Evolutionary conservation across 148 eudicot genomes (phyloP).

Genomic region (Heliosperma pusillum): DNA sequence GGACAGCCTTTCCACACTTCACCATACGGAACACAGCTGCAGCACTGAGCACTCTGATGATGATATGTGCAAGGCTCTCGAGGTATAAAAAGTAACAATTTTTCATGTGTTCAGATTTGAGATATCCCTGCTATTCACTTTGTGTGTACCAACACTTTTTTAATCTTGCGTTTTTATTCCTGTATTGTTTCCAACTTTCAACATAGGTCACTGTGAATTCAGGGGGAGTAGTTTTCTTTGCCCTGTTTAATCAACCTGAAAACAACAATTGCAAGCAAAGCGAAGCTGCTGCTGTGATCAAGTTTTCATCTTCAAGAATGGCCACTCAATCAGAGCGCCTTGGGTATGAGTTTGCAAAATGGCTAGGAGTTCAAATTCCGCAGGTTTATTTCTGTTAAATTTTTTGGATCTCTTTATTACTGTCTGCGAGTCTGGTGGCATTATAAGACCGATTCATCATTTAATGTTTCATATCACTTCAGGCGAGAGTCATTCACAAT

Average conservation of each 20-base stretch:
- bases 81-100: constrained; percentile 53
- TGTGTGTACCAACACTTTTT: background rate
- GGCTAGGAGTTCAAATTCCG: constrained; percentile 92
- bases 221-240: constrained; percentile 98
- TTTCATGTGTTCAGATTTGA: background rate
- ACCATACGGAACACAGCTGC: constrained; percentile 81
- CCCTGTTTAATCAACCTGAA: constrained; percentile 61
- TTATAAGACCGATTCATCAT: constrained; percentile 7
- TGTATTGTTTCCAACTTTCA: constrained; percentile 13
- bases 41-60: constrained; percentile 85
- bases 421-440: background rate
- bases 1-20: constrained; percentile 90
- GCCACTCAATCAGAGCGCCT: constrained; percentile 98
- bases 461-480: constrained; percentile 14
- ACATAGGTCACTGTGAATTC: constrained; percentile 94
- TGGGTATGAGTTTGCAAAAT: constrained; percentile 94
- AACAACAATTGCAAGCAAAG: constrained; percentile 46
- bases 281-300: constrained; percentile 95
- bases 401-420: background rate
- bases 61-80: constrained; percentile 74
- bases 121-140: background rate
- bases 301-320: constrained; percentile 96
- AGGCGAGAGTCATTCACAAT: constrained; percentile 95
- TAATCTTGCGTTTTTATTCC: constrained; percentile 1
- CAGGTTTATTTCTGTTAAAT: constrained; percentile 52